phyloP scores from a whole-genome alignment of 2,329 filamentous ascomycete species.

The Uncinocarpus reesii region DNA sequence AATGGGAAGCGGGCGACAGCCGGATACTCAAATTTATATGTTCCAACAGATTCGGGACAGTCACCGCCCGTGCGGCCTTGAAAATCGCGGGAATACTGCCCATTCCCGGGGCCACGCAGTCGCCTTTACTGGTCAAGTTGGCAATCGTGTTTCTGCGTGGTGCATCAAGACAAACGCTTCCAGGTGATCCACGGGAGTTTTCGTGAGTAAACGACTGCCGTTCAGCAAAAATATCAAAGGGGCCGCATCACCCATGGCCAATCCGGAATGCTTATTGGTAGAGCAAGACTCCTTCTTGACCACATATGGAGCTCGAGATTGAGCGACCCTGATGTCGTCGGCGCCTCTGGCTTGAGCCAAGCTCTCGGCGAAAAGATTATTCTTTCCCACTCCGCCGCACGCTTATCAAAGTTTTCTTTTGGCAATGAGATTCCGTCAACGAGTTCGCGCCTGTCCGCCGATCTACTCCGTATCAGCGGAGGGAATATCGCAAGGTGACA shows the following conservation, averaged over 20 bases:
- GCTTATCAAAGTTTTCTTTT: not conserved
- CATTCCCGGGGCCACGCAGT: not conserved
- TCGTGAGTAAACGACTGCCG: not conserved
- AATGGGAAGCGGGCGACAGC: not conserved
- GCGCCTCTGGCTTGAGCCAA: not conserved
- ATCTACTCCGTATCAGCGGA: slow-evolving; percentile 1
- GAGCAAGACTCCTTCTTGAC: not conserved
- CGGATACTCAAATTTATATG: not conserved
- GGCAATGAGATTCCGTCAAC: no score
- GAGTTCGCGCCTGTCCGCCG: not conserved
- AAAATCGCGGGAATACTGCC: no score
- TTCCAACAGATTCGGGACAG: not conserved
- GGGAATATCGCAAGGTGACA: slow-evolving; percentile 6
- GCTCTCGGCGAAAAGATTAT: not conserved
- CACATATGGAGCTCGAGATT: not conserved
- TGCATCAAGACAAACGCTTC: not conserved
- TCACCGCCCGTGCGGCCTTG: no score
- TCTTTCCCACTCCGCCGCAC: not conserved
- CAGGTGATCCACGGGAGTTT: not conserved
- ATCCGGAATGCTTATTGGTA: not conserved
- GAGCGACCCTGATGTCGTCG: not conserved
- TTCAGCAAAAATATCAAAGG: not conserved
- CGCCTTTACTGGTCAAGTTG: not conserved
- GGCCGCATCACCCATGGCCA: not conserved
- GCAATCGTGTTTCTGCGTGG: not conserved